Evolutionary conservation across 768 basidiomycete genomes (phyloP), one percentile per base, ranked within the genome.

Genomic region (Tylopilus rubrobrunneus): DNA sequence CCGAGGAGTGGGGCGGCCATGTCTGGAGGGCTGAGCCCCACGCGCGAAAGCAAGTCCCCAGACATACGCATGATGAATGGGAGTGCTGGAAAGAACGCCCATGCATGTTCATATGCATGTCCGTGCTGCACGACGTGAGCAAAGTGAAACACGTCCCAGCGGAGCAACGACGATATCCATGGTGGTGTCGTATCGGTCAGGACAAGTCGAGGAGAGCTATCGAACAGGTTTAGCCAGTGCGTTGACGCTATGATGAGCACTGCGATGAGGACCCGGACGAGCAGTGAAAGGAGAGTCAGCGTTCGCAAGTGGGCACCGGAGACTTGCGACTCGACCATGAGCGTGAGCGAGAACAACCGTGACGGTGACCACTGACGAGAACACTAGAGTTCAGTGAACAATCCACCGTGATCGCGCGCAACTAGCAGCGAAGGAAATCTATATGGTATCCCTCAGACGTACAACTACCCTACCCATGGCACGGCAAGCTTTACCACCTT

Each of bases 81-180:
- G 25, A 81, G 69, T 5, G 81, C 90, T 2, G 91, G 88, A 56
- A 92, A 79, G 69, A 92, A 98, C 0, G 96, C 96, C 80, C 89
- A 89, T 58, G 90, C 77, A 61, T 96, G 80, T 65, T 98, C 96
- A 65, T 82, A 84, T 1, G 57, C 56, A 59, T 86, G 79, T 9
- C 81, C 78, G 11, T 78, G 55, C 27, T 74, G 62, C 0, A 92
- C 89, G 49, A 92, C 81, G 61, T 80, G 77, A 7, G 74, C 60
- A 67, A 93, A 98, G 70, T 97, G 87, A 59, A 98, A 79, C 3
- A 77, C 76, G 65, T 98, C 96, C 97, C 96, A 99, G 60, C 93
- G 82, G 10, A 93, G 73, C 3, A 84, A 65, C 7, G 70, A 60
- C 19, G 68, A 66, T 1, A 57, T 56, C 62, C 59, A 70, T 33